Conservation (phyloP, 345 rosid species). For the Physaria fendleri region DNA sequence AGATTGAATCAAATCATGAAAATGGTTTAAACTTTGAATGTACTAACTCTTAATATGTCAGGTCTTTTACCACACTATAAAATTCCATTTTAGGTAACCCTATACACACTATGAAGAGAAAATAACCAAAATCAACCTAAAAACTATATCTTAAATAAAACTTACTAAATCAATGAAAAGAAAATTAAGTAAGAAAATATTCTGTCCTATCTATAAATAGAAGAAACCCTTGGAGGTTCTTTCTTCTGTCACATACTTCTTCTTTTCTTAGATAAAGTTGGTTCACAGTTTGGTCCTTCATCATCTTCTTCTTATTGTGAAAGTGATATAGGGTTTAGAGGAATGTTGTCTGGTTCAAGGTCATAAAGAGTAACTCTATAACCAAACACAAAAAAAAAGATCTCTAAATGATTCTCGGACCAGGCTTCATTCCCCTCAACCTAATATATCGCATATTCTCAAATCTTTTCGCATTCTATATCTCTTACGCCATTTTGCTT, state of each 20-base stretch:
- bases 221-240: conserved; percentile 10
- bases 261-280: neutral
- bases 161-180: conserved; percentile 23
- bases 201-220: conserved; percentile 28
- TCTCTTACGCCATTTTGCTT: neutral
- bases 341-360: conserved; percentile 55
- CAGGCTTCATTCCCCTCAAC: conserved; percentile 55
- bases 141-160: conserved; percentile 7
- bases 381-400: neutral
- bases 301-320: conserved; percentile 5
- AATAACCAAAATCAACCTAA: conserved; percentile 20
- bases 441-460: conserved; percentile 10
- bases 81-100: conserved; percentile 21
- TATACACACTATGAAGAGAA: conserved; percentile 17
- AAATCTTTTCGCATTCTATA: neutral
- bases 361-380: conserved; percentile 24
- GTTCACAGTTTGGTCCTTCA: neutral
- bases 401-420: conserved; percentile 47
- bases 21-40: conserved; percentile 23
- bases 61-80: conserved; percentile 25
- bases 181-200: conserved; percentile 10
- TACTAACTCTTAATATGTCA: conserved; percentile 24
- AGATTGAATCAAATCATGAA: conserved; percentile 5
- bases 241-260: conserved; percentile 1
- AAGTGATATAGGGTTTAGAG: conserved; percentile 36